Base-by-base conservation (phyloP, 2,329 filamentous ascomycete species). In the Meredithiella fracta region DNA sequence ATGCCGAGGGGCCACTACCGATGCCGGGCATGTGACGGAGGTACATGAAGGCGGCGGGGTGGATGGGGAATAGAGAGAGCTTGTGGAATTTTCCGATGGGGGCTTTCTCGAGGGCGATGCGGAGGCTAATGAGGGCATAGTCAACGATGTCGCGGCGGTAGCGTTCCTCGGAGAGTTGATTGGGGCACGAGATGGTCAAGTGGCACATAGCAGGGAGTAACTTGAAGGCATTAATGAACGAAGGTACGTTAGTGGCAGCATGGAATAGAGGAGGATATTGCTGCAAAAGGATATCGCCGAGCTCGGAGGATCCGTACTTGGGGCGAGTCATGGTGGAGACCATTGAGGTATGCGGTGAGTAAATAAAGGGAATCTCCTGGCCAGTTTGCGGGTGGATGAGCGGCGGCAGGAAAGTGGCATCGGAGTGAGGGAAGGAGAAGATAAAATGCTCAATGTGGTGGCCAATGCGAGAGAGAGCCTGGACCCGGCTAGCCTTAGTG, bases 261-360 rank as follows among this genome's bases (percentile, higher is more conserved):
- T 95, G 89, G 69, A 94, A 94, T 15, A 94, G 71, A 4, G 89
- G 86, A 54, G 87, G 86, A 64, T 94, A 94, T 69, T 94, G 88
- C 65, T 87, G 81, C 14, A 87, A 86, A 59, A 94, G 74, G 58
- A 94, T 76, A 64, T 91, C 84, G 59, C 83, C 88, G 63, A 92
- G 79, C 63, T 87, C 85, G 62, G 78, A 75, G 66, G 82, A 86
- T 62, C 84, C 86, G 66, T 94, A 94, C 69, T 87, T 91, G 53
- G 84, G 85, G 55, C 81, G 73, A 60, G 77, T 74, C 62, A 81
- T 70, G 49, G 74, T 78, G 55, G 74, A 79, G 29, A 76, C 76
- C 65, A 79, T 77, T 42, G 80, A 80, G 2, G 78, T 79, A 64
- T 88, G 83, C 15, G 89, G 88, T 57, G 80, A 84, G 70, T 94